phyloP scores from a whole-genome alignment of 768 basidiomycete genomes.

The Sutorius australiensis region DNA sequence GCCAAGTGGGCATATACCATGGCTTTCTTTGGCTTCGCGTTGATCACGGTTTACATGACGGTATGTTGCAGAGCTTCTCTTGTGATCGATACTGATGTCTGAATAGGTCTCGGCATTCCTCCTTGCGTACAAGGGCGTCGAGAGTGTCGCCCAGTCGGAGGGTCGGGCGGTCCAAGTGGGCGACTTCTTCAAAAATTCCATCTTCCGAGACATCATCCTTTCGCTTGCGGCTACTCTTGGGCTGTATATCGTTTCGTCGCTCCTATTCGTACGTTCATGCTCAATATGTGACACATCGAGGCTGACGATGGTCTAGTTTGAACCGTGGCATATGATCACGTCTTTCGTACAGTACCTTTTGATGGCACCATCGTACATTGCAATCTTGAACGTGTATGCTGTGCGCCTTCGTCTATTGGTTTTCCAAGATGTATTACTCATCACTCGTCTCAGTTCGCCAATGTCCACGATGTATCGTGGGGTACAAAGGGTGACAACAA shows the following conservation, averaged over 20 bases:
- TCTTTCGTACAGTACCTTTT: conserved; percentile 91
- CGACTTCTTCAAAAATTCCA: conserved; percentile 70
- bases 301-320: conserved; percentile 52
- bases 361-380: conserved; percentile 91
- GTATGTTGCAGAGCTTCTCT: conserved; percentile 37
- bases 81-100: conserved; percentile 1
- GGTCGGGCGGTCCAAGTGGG: conserved; percentile 46
- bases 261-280: conserved; percentile 73
- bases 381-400: conserved; percentile 89
- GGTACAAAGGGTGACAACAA: conserved; percentile 96
- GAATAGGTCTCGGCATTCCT: conserved; percentile 70
- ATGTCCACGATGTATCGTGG: conserved; percentile 92
- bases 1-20: conserved; percentile 82
- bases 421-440: conserved; percentile 1
- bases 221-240: conserved; percentile 87
- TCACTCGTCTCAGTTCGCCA: conserved; percentile 55
- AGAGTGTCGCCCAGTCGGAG: conserved; percentile 47
- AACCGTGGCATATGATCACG: conserved; percentile 99
- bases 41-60: conserved; percentile 97
- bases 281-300: background rate
- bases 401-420: conserved; percentile 31
- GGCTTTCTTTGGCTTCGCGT: conserved; percentile 81
- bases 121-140: conserved; percentile 78
- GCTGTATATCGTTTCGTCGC: conserved; percentile 75
- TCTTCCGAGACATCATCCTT: conserved; percentile 83